Percentiles rank a stretch among this genome's conserved stretches.
phyloP scores from a whole-genome alignment of 1,284 basidiomycete species.

The Moesziomyces aphidis region DNA sequence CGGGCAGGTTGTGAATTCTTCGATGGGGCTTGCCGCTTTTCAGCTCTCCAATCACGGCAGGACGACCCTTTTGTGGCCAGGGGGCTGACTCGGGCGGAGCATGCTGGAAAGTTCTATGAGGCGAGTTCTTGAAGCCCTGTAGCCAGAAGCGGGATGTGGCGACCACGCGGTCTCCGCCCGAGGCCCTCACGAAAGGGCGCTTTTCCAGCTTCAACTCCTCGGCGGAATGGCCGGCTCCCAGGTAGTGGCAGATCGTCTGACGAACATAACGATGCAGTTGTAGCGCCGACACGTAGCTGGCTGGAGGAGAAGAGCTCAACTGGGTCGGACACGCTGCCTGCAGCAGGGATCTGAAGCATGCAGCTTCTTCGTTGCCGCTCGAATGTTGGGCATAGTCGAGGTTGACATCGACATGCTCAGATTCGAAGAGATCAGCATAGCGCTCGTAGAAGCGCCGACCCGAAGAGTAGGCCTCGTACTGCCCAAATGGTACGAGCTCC shows the following conservation, averaged over 20 bases:
- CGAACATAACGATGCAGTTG: slow-evolving; percentile 10
- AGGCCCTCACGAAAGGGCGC: slow-evolving; percentile 38
- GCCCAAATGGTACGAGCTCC: slow-evolving; percentile 43
- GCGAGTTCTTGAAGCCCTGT: slow-evolving; percentile 33
- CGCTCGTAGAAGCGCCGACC: slow-evolving; percentile 38
- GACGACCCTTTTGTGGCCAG: slow-evolving; percentile 39
- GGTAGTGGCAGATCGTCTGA: slow-evolving; percentile 4
- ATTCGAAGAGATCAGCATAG: slow-evolving; percentile 34
- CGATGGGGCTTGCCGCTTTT: slow-evolving; percentile 37
- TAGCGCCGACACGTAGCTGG: neutral
- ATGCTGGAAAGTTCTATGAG: slow-evolving; percentile 29
- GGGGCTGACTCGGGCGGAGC: slow-evolving; percentile 36
- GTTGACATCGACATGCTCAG: slow-evolving; percentile 24
- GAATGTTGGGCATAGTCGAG: slow-evolving; percentile 8
- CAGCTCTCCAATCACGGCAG: slow-evolving; percentile 13
- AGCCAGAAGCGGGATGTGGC: slow-evolving; percentile 45
- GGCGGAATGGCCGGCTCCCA: neutral
- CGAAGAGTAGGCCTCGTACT: slow-evolving; percentile 42
- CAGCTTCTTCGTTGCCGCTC: neutral
- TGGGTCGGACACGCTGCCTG: slow-evolving; percentile 1
- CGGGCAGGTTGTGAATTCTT: slow-evolving; percentile 18
- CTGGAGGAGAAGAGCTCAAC: neutral
- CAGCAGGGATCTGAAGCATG: neutral
- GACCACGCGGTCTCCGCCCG: slow-evolving; percentile 40
- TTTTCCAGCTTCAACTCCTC: neutral